phyloP scores from a whole-genome alignment of 2,329 filamentous ascomycete species.

The Aspergillus alliaceus region DNA sequence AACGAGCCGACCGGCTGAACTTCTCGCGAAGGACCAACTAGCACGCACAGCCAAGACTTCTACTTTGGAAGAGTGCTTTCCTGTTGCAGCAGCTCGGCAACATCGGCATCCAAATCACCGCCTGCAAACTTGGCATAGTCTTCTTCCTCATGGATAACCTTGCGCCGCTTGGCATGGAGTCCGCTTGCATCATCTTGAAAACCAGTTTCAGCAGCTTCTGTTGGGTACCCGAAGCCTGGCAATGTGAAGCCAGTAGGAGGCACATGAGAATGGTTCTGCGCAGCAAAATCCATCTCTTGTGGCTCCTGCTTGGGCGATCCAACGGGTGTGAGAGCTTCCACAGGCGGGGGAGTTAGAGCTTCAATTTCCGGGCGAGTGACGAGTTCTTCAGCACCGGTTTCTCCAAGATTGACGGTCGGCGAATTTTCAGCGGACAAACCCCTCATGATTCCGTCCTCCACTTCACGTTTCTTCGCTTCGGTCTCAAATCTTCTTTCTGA shows the following conservation, averaged over 20 bases:
- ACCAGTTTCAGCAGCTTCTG: slow-evolving; percentile 18
- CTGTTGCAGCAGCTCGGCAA: slow-evolving; percentile 58
- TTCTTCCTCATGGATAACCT: slow-evolving; percentile 46
- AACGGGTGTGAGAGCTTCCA: slow-evolving; percentile 56
- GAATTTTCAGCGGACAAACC: slow-evolving; percentile 66
- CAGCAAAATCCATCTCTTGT: slow-evolving; percentile 32
- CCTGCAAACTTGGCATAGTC: slow-evolving; percentile 49
- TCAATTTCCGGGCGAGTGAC: slow-evolving; percentile 73
- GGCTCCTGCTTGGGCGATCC: slow-evolving; percentile 45
- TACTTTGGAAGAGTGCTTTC: slow-evolving; percentile 33
- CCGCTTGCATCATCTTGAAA: slow-evolving; percentile 28
- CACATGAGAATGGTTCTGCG: slow-evolving; percentile 13
- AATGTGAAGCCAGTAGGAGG: slow-evolving; percentile 18
- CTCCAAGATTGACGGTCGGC: slow-evolving; percentile 46
- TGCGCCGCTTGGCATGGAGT: slow-evolving; percentile 49
- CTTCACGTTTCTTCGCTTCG: slow-evolving; percentile 79
- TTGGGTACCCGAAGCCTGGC: slow-evolving; percentile 20
- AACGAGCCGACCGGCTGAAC: not conserved
- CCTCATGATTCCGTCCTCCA: slow-evolving; percentile 88
- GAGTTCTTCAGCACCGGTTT: slow-evolving; percentile 30
- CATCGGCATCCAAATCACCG: slow-evolving; percentile 61
- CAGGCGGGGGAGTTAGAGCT: slow-evolving; percentile 77
- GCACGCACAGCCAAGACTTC: not conserved
- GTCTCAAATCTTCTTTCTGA: slow-evolving; percentile 67
- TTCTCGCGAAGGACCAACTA: not conserved